Percentiles rank a stretch among this genome's conserved stretches.
These are phyloP conservation scores for Neoarthrinium moseri DNA, from an alignment of 2,329 filamentous ascomycete species.

Conservation along the genomic window DNA sequence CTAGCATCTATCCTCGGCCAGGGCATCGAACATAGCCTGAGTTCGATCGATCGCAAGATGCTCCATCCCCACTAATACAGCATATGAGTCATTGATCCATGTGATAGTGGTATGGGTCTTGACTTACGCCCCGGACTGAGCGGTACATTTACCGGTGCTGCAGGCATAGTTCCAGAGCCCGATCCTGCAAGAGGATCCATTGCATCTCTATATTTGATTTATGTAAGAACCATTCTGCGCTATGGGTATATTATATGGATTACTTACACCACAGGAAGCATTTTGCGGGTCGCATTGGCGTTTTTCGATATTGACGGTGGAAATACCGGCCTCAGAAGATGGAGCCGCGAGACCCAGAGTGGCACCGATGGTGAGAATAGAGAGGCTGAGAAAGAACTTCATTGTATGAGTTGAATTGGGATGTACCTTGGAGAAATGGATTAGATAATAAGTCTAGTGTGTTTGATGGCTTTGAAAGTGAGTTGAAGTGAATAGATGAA, in stretches of 20 bases:
- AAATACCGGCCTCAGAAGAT: background rate
- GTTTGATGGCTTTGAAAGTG: background rate
- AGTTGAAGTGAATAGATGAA: background rate
- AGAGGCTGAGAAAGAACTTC: background rate
- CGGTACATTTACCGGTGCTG: background rate
- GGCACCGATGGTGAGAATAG: background rate
- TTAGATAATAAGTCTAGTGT: background rate
- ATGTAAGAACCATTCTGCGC: background rate
- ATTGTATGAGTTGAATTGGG: background rate
- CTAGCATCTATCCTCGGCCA: background rate
- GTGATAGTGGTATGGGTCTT: background rate
- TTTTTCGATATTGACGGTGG: background rate
- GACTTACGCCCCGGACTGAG: background rate
- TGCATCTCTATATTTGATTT: background rate
- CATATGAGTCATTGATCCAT: background rate
- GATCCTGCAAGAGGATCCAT: background rate
- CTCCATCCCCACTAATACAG: background rate
- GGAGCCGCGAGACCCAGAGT: background rate
- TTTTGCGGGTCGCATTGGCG: background rate
- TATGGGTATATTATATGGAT: background rate
- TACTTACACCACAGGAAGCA: background rate
- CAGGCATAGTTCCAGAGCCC: background rate
- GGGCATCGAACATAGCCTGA: background rate
- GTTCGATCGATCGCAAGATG: background rate
- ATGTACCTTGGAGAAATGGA: too few relatives aligned